These are phyloP conservation scores for Verticillium zaregamsianum DNA, from an alignment of 2,329 filamentous ascomycete species.

Conservation along the genomic window DNA sequence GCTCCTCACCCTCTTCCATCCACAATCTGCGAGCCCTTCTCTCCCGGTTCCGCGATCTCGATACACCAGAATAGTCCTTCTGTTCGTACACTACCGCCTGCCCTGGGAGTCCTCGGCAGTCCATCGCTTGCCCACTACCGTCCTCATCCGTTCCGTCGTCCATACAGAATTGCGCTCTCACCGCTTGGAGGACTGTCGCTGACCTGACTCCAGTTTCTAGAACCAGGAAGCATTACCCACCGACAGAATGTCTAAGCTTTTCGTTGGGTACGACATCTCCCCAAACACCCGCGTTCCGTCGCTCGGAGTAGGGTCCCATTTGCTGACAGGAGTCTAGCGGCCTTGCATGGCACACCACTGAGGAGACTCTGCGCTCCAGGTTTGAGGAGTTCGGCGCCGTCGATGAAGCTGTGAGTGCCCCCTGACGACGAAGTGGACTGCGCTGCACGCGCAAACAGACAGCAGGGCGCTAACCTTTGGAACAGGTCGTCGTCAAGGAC, in stretches of 20 bases:
- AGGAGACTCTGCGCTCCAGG: constrained; percentile 78
- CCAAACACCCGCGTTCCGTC: not conserved
- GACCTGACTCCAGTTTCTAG: not conserved
- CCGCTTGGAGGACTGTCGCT: not conserved
- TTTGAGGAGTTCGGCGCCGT: constrained; percentile 89
- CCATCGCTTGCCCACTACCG: not conserved
- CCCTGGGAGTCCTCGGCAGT: not conserved
- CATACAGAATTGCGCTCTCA: not conserved
- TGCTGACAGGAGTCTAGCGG: constrained; percentile 52
- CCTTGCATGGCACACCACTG: constrained; percentile 98
- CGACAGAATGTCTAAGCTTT: constrained; percentile 80
- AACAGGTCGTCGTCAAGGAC: constrained; percentile 93
- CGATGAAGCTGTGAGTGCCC: constrained; percentile 83
- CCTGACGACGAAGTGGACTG: not conserved
- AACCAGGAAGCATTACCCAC: not conserved
- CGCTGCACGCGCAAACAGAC: not conserved
- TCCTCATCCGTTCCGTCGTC: not conserved
- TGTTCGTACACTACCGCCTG: not conserved
- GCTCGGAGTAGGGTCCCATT: constrained; percentile 2
- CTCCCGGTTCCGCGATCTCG: not conserved
- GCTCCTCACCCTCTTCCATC: not conserved
- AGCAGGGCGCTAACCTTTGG: constrained; percentile 1
- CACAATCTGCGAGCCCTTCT: not conserved
- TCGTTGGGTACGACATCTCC: constrained; percentile 71
- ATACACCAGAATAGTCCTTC: not conserved